A percentile compares a stretch with the other conserved stretches of the same genome.
These are phyloP conservation scores for Cladosporium sp. DNA, from an alignment of 2,329 filamentous ascomycete genomes.

Conservation along the genomic window DNA sequence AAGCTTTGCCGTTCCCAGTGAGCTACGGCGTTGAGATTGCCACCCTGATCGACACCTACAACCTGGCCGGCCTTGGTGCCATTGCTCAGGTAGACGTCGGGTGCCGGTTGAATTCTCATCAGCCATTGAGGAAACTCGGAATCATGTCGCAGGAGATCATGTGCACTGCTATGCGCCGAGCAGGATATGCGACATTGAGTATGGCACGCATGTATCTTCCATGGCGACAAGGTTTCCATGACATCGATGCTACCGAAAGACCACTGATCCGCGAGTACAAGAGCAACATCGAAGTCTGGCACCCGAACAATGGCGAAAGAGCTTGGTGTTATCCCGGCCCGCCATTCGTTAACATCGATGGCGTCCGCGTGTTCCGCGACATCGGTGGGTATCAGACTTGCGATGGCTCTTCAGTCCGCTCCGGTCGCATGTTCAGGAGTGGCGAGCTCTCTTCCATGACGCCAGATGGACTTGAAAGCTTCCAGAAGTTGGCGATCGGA, in stretches of 20 bases:
- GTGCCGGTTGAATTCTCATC: not conserved
- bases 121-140: constrained; percentile 3
- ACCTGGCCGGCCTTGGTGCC: not conserved
- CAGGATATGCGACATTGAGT: not conserved
- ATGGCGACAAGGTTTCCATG: not conserved
- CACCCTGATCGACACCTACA: constrained; percentile 7
- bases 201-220: constrained; percentile 1
- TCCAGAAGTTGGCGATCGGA: constrained; percentile 51
- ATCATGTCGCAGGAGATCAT: constrained; percentile 4
- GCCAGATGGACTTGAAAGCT: constrained; percentile 43
- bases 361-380: constrained; percentile 62
- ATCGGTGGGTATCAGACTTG: constrained; percentile 51
- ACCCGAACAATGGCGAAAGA: not conserved
- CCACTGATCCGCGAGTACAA: not conserved
- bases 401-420: constrained; percentile 42
- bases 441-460: constrained; percentile 59
- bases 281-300: not conserved
- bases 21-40: constrained; percentile 10
- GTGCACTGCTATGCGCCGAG: not conserved
- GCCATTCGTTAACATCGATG: constrained; percentile 39
- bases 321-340: constrained; percentile 10
- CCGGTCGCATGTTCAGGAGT: constrained; percentile 58
- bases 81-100: constrained; percentile 6
- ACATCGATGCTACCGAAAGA: not conserved
- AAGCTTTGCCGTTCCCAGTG: constrained; percentile 1